Percentiles rank a stretch among this genome's conserved stretches.
Conservation (phyloP, 768 basidiomycete species). For the Lactarius hengduanensis region DNA sequence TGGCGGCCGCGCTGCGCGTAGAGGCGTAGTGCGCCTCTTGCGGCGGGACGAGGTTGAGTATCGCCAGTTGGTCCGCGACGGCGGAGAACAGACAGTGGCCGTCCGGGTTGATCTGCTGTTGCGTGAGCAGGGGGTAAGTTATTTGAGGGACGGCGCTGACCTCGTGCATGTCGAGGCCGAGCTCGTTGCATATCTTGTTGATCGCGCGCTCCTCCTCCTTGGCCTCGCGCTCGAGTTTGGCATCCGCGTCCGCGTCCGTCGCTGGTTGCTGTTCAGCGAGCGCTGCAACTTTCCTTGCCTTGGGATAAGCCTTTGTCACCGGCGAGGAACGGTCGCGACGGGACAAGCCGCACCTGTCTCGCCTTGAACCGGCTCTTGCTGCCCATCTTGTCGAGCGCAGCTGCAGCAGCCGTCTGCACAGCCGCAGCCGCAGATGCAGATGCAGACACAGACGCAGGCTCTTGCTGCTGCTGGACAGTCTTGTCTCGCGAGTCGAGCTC, state of each 20-base stretch:
- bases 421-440: slow-evolving; percentile 44
- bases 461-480: slow-evolving; percentile 41
- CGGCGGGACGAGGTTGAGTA: slow-evolving; percentile 65
- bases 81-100: slow-evolving; percentile 97
- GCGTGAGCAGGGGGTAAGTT: too few species aligned
- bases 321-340: slow-evolving; percentile 1
- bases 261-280: slow-evolving; percentile 52
- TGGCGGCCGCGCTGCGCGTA: slow-evolving; percentile 68
- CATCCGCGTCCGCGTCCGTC: slow-evolving; percentile 58
- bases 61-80: slow-evolving; percentile 83
- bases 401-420: slow-evolving; percentile 27
- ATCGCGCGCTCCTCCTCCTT: slow-evolving; percentile 68
- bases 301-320: slow-evolving; percentile 21
- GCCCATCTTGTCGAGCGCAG: slow-evolving; percentile 44
- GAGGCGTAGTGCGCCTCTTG: slow-evolving; percentile 56
- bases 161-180: slow-evolving; percentile 65
- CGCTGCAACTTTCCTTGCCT: slow-evolving; percentile 74
- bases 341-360: slow-evolving; percentile 54
- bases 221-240: slow-evolving; percentile 59
- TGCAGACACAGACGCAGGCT: slow-evolving; percentile 46
- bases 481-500: slow-evolving; percentile 69
- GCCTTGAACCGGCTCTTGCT: slow-evolving; percentile 66
- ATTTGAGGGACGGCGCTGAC: slow-evolving; percentile 35
- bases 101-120: slow-evolving; percentile 81
- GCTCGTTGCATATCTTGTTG: slow-evolving; percentile 57